Evolutionary conservation across 306 rosid genomes (phyloP), one percentile per base, ranked within the genome.

Genomic region (Cucumis cinereus): DNA sequence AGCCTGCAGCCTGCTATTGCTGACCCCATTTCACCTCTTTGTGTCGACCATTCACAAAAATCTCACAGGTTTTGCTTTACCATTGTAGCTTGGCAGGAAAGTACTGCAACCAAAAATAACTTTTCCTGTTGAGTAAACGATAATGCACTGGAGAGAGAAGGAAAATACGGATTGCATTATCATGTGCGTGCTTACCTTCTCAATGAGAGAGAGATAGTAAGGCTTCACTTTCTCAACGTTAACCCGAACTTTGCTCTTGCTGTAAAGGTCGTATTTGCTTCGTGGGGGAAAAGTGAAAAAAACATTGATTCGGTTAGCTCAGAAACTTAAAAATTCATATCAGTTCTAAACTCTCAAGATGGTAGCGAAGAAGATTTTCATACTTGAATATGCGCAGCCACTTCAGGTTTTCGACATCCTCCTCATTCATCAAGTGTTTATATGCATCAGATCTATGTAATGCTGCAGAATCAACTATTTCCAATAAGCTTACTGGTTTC

Each of bases 201-300:
- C 83, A 73, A 88, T 83, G 73, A 92, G 92, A 30, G 92, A 87
- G 74, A 87, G 73, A 81, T 92, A 92, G 82, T 92, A 90, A 7
- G 96, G 94, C 80, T 89, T 92, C 74, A 92, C 96, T 73, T 83
- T 83, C 73, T 87, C 96, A 14, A 87, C 81, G 61, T 90, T 87
- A 77, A 90, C 26, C 74, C 87, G 68, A 33, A 82, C 88, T 40
- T 90, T 90, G 85, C 96, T 90, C 86, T 92, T 92, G 83, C 94
- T 92, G 47, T 92, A 92, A 24, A 92, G 92, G 55, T 92, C 98
- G 81, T 90, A 89, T 76, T 92, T 89, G 84, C 98, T 92, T 78
- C 86, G 83, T 2, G 1, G 38, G 30, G 14, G 28, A 77, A 24
- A 23, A 14, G 6, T 74, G 2, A 61, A 79, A 53, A 74, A 49